phyloP scores from a whole-genome alignment of 768 basidiomycete genomes.

The Leccinum subgranulosum region DNA sequence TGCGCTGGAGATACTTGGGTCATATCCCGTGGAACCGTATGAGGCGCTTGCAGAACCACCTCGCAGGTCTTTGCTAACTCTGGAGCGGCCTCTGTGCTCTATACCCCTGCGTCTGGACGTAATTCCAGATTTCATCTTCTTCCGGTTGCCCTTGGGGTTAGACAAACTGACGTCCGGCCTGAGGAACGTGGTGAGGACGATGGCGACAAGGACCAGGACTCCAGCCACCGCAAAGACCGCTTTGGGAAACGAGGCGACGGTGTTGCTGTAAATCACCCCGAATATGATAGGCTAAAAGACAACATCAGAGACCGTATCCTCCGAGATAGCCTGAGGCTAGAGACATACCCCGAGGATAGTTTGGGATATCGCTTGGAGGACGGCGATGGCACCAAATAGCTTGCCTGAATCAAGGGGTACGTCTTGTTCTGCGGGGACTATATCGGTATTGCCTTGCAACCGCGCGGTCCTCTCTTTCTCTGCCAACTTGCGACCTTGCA shows the following conservation, averaged over 20 bases:
- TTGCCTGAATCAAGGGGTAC: conserved; percentile 46
- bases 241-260: conserved; percentile 62
- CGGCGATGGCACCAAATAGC: conserved; percentile 51
- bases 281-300: conserved; percentile 61
- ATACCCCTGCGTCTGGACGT: conserved; percentile 9
- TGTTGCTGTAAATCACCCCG: conserved; percentile 60
- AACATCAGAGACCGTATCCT: conserved; percentile 8
- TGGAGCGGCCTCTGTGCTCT: conserved; percentile 26
- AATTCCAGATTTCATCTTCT: neutral
- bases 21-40: conserved; percentile 16
- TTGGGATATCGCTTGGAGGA: conserved; percentile 51
- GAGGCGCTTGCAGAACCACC: conserved; percentile 26
- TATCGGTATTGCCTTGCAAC: conserved; percentile 2
- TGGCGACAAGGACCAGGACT: conserved; percentile 47
- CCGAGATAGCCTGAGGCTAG: neutral
- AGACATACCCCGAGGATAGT: conserved; percentile 49
- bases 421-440: conserved; percentile 11
- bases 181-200: conserved; percentile 45
- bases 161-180: conserved; percentile 31
- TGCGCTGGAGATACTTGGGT: conserved; percentile 5
- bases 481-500: conserved; percentile 33
- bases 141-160: conserved; percentile 11
- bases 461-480: conserved; percentile 36
- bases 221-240: conserved; percentile 65
- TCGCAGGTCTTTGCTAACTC: conserved; percentile 40